Evolutionary conservation across 495 filamentous ascomycete species (phyloP), one percentile per base, ranked within the genome.

Genomic region (Trichoderma reesei): DNA sequence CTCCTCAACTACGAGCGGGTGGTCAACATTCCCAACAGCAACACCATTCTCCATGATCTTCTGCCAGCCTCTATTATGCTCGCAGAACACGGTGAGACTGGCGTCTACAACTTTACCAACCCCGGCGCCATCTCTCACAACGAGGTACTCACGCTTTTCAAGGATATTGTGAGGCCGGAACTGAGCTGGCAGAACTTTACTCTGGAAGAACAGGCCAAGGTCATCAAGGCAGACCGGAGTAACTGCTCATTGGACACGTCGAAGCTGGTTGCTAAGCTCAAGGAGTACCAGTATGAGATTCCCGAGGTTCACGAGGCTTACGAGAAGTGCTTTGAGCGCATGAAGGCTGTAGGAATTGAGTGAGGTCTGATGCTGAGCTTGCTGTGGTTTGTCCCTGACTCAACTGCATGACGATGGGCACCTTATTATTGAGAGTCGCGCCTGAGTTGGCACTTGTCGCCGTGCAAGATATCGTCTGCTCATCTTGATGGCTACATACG

Each of bases 61-160:
- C 74, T 88, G 60, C 85, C 85, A 48, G 81, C 80, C 37, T 80
- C 83, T 14, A 76, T 86, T 65, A 70, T 85, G 61, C 71, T 88
- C 62, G 82, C 85, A 36, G 82, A 86, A 70, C 78, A 85, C 70
- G 75, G 74, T 31, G 85, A 86, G 59, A 78, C 76, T 41, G 85
- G 85, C n/a, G 75, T 87, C 68, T 85, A 85, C 73, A 87, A 88
- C 75, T 82, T 86, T 74, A 88, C 85, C 56, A 88, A 88, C 72
- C 85, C 85, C 11, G 85, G 85, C 31, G 83, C 83, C 62, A 87
- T 87, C 67, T 84, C 82, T 38, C 85, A 88, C 72, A 88, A 88
- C 71, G 85, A 87, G 73, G 84, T 87, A 36, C 74, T 87, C 41
- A 65, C 75, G 7, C 74, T 88, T 33, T 87, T 86, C 76, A 81